Base-by-base conservation (phyloP, 768 basidiomycete species). In the Kwoniella shandongensis region DNA sequence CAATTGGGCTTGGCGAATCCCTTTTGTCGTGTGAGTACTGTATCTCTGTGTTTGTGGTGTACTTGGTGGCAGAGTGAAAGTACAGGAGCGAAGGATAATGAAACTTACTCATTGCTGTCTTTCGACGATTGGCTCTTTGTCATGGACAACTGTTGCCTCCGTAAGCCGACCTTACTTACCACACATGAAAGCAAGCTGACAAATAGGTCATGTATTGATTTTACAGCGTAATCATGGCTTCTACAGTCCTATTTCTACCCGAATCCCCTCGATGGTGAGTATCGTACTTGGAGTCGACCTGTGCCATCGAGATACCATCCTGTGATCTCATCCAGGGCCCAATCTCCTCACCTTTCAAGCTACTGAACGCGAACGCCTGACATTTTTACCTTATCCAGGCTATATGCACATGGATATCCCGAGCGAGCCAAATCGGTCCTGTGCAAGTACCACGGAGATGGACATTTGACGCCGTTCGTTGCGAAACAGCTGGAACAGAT, bases 211-310 rank as follows among this genome's bases (percentile, higher is more conserved):
- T n/a, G n/a, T n/a, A n/a, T n/a, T n/a, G n/a, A n/a, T n/a, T n/a
- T n/a, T n/a, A 12, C 10, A 69, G 67, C 1, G 13, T 26, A 2
- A 59, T 62, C 32, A 52, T 69, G 44, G 52, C 47, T 11, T 40
- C 44, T 35, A 44, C 57, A 7, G 42, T 59, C 2, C 39, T 51
- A 25, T 65, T 69, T 25, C 38, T 69, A 2, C 67, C 67, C 4
- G 67, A 69, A 35, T 65, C 63, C 11, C 67, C 67, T 10, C 45
- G 67, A 55, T 69, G 66, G 65, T 57, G 29, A 54, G 61, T 60
- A 17, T 27, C n/a, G 45, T 20, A 20, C 30, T 38, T n/a, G n/a
- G 45, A 7, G 18, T 25, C 39, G 44, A 17, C 29, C 6, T 10
- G 17, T 25, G 17, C 7, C n/a, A 44, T 39, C 22, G n/a, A n/a